Conservation (phyloP, 768 basidiomycete species). For the Boletus sp. region DNA sequence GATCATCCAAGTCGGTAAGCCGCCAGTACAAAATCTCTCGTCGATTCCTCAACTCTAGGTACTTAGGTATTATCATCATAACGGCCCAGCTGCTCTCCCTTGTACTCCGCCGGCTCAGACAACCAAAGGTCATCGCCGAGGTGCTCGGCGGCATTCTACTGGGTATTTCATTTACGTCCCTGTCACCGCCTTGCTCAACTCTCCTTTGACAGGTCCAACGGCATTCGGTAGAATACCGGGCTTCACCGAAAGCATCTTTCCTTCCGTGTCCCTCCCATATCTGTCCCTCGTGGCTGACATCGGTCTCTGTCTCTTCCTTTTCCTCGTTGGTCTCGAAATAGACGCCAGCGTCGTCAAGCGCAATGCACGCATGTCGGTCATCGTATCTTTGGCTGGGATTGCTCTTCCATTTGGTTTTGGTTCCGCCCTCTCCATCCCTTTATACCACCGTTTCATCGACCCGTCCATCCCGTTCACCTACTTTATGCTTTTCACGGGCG, state of each 20-base stretch:
- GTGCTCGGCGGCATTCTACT: slow-evolving; percentile 90
- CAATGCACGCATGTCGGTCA: slow-evolving; percentile 63
- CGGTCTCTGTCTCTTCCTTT: slow-evolving; percentile 84
- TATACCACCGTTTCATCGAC: slow-evolving; percentile 57
- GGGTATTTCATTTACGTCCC: slow-evolving; percentile 50
- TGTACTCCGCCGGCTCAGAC: slow-evolving; percentile 67
- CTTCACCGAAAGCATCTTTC: slow-evolving; percentile 87
- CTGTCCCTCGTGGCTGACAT: slow-evolving; percentile 88
- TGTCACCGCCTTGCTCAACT: not conserved
- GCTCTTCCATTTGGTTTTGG: slow-evolving; percentile 86
- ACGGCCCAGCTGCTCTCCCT: slow-evolving; percentile 78
- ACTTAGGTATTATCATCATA: slow-evolving; percentile 83
- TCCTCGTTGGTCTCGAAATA: slow-evolving; percentile 92
- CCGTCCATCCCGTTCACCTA: slow-evolving; percentile 69
- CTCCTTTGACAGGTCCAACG: slow-evolving; percentile 38
- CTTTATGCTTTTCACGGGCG: slow-evolving; percentile 93
- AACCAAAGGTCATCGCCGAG: slow-evolving; percentile 85
- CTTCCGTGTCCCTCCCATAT: slow-evolving; percentile 64
- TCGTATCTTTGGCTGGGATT: slow-evolving; percentile 83
- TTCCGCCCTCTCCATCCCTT: slow-evolving; percentile 62
- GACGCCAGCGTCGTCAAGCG: slow-evolving; percentile 76
- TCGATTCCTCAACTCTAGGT: not conserved
- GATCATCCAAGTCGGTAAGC: slow-evolving; percentile 76
- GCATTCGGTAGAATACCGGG: slow-evolving; percentile 81
- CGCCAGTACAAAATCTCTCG: not conserved